phyloP scores from a whole-genome alignment of 2,329 filamentous ascomycete species.

The Neoarthrinium moseri region DNA sequence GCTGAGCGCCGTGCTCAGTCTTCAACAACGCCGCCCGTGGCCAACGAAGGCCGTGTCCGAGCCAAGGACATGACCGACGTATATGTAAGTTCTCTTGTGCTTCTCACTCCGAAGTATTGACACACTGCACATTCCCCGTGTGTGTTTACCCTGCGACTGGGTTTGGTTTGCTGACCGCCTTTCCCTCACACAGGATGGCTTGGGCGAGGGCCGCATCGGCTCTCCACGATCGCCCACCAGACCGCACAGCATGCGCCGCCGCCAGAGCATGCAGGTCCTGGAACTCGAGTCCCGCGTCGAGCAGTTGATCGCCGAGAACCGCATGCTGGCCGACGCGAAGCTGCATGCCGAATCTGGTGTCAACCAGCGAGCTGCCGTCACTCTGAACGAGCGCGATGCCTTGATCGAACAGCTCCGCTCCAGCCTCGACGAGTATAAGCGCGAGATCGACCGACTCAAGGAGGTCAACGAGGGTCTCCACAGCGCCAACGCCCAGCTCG shows the following conservation, averaged over 20 bases:
- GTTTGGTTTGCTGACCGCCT: conserved; percentile 13
- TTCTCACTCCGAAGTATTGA: too few relatives aligned
- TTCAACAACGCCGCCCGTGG: conserved; percentile 61
- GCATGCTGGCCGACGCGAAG: conserved; percentile 71
- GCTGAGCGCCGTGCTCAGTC: conserved; percentile 10
- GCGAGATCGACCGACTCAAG: conserved; percentile 76
- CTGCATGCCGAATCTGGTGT: conserved; percentile 65
- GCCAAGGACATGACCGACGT: conserved; percentile 87
- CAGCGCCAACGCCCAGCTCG: conserved; percentile 74
- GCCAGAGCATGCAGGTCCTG: conserved; percentile 95
- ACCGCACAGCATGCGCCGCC: conserved; percentile 92
- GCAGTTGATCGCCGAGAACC: conserved; percentile 82
- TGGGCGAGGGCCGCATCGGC: conserved; percentile 80
- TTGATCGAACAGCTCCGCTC: conserved; percentile 82
- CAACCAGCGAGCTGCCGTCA: conserved; percentile 64
- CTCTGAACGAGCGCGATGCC: conserved; percentile 77
- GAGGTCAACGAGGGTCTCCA: conserved; percentile 80
- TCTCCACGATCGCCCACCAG: conserved; percentile 91
- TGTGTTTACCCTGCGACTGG: too few relatives aligned
- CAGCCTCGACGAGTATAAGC: conserved; percentile 75
- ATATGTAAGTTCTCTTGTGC: conserved; percentile 70
- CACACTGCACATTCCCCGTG: too few relatives aligned
- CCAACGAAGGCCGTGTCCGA: conserved; percentile 84
- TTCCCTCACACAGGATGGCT: conserved; percentile 70
- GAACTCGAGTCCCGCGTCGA: conserved; percentile 87